A percentile compares a stretch with the other conserved stretches of the same genome.
phyloP scores from a whole-genome alignment of 257 asterid species.

The Ocimum tenuiflorum region DNA sequence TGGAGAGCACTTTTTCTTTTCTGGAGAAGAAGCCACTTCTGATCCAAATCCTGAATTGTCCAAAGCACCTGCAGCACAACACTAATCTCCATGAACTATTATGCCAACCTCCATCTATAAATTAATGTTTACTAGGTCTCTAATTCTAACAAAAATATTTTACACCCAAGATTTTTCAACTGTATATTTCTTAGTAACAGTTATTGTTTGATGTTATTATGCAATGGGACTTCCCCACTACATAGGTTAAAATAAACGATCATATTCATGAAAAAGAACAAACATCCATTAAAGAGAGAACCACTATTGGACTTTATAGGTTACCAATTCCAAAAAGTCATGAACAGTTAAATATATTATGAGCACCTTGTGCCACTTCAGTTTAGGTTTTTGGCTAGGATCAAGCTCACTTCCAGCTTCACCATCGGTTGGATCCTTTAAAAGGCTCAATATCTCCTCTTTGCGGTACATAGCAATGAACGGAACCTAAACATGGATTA shows the following conservation, averaged over 20 bases:
- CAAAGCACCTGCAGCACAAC: conserved; percentile 70
- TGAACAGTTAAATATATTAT: not conserved
- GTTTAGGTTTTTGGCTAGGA: conserved; percentile 51
- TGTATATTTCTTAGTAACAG: not conserved
- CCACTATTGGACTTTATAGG: not conserved
- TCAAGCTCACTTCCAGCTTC: conserved; percentile 42
- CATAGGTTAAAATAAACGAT: not conserved
- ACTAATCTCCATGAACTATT: conserved; percentile 6
- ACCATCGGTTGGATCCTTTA: conserved; percentile 60
- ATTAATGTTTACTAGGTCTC: not conserved
- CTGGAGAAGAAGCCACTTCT: conserved; percentile 91
- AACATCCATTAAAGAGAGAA: not conserved
- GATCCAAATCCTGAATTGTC: conserved; percentile 88
- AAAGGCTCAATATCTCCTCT: conserved; percentile 76
- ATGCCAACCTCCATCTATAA: not conserved
- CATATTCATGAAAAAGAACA: too few relatives aligned
- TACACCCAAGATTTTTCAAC: not conserved
- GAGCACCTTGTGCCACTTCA: conserved; percentile 81
- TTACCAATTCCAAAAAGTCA: not conserved
- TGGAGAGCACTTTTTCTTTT: conserved; percentile 80
- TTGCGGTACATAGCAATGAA: conserved; percentile 91
- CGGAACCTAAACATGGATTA: conserved; percentile 50
- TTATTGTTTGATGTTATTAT: not conserved
- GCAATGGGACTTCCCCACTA: not conserved
- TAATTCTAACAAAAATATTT: not conserved